Conservation (phyloP, 257 asterid species). For the Penstemon eatonii region DNA sequence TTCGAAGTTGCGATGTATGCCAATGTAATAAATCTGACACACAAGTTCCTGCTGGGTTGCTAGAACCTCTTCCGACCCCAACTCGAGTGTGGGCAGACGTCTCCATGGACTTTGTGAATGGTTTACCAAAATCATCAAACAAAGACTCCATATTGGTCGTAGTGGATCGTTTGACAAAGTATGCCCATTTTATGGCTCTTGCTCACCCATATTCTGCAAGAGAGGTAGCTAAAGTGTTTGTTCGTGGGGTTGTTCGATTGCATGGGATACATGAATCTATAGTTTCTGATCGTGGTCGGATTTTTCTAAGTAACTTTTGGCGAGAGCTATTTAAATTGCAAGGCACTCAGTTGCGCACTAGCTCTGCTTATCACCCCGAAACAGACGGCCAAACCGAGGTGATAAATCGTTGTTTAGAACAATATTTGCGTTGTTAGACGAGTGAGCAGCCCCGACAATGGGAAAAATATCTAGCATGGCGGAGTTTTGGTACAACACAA, state of each 20-base stretch:
- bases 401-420: neutral
- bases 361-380: neutral
- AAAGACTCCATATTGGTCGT: neutral
- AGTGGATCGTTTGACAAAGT: neutral
- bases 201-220: neutral
- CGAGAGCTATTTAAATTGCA: too few species aligned
- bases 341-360: too few species aligned
- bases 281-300: neutral
- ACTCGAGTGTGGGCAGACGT: neutral
- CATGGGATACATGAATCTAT: neutral
- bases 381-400: neutral
- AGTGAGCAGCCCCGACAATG: neutral
- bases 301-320: neutral
- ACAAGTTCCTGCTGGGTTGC: too few species aligned
- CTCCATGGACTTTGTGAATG: neutral
- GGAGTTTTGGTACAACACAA: constrained; percentile 11
- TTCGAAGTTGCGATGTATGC: too few species aligned
- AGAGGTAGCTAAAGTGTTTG: neutral
- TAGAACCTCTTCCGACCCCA: too few species aligned
- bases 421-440: neutral
- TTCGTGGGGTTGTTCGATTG: neutral
- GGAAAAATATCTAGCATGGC: neutral
- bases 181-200: neutral
- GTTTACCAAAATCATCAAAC: neutral
- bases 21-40: too few species aligned